Percentiles rank a stretch among this genome's conserved stretches.
These are phyloP conservation scores for Plasmodium sp. DNA, from an alignment of 169 alveolate genomes.

Conservation along the genomic window DNA sequence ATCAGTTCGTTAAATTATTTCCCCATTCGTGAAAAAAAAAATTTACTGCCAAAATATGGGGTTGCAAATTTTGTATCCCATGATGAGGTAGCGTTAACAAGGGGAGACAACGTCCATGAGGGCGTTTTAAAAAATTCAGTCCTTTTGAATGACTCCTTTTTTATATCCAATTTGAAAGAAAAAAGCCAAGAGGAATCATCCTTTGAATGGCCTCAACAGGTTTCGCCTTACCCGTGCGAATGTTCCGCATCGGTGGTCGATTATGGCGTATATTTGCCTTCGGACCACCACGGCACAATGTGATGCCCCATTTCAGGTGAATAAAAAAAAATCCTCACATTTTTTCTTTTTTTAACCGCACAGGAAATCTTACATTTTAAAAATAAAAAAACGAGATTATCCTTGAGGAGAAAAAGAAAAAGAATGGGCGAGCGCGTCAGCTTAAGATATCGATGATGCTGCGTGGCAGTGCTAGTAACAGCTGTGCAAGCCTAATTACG, in stretches of 20 bases:
- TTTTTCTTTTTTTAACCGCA: slow-evolving; percentile 3
- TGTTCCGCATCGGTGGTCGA: neutral
- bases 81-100: neutral
- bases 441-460: slow-evolving; percentile 59
- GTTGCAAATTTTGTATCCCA: neutral
- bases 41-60: slow-evolving; percentile 6
- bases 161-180: slow-evolving; percentile 5
- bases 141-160: slow-evolving; percentile 21
- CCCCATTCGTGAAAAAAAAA: neutral
- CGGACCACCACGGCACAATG: neutral
- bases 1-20: slow-evolving; percentile 9
- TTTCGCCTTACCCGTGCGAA: neutral
- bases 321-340: neutral
- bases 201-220: slow-evolving; percentile 3
- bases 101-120: neutral
- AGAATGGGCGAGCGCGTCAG: slow-evolving; percentile 75
- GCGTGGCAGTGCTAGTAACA: neutral
- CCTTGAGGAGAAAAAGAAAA: slow-evolving; percentile 73
- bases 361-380: slow-evolving; percentile 56
- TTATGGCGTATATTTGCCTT: neutral
- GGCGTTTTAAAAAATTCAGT: neutral
- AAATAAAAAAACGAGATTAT: slow-evolving; percentile 68
- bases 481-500: neutral
- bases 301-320: neutral
- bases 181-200: neutral